Percentiles rank a stretch among this genome's conserved stretches.
Conservation (phyloP, 2,329 filamentous ascomycete genomes). For the Colletotrichum tanaceti region DNA sequence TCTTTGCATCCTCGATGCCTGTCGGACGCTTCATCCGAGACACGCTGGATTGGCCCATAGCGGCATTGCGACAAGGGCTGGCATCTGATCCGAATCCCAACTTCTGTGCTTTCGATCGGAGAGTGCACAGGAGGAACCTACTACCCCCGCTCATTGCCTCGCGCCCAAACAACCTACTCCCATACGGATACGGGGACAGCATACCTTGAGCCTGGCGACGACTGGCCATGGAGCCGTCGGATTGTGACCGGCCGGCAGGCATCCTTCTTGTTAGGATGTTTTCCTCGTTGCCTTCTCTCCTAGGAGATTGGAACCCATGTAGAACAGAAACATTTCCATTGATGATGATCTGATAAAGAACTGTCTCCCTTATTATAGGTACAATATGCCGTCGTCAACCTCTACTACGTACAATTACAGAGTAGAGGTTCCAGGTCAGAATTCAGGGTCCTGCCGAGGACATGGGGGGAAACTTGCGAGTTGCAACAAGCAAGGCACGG, state of each 20-base stretch:
- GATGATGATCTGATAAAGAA: too few species aligned
- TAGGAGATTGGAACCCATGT: too few species aligned
- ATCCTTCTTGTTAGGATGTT: conserved; percentile 30
- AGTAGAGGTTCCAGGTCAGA: conserved; percentile 11
- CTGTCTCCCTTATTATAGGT: too few species aligned
- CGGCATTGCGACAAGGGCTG: conserved; percentile 7
- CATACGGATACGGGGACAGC: not conserved
- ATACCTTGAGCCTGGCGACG: conserved; percentile 20
- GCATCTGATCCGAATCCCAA: conserved; percentile 20
- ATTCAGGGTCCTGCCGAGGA: conserved; percentile 39
- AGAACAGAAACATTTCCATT: too few species aligned
- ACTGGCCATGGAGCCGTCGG: conserved; percentile 15
- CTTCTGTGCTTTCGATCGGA: not conserved
- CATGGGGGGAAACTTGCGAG: conserved; percentile 35
- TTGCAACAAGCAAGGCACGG: conserved; percentile 37
- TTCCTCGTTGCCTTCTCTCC: too few species aligned
- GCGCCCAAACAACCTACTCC: conserved; percentile 10
- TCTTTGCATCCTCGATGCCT: conserved; percentile 22
- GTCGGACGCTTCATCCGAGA: conserved; percentile 24
- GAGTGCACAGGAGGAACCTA: conserved; percentile 5
- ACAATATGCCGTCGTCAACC: conserved; percentile 32
- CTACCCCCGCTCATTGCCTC: conserved; percentile 10
- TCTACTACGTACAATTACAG: too few species aligned
- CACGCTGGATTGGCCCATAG: conserved; percentile 1
- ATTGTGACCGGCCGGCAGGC: conserved; percentile 37